phyloP scores from a whole-genome alignment of 164 flowering plant species.

The Litsea cubeba region DNA sequence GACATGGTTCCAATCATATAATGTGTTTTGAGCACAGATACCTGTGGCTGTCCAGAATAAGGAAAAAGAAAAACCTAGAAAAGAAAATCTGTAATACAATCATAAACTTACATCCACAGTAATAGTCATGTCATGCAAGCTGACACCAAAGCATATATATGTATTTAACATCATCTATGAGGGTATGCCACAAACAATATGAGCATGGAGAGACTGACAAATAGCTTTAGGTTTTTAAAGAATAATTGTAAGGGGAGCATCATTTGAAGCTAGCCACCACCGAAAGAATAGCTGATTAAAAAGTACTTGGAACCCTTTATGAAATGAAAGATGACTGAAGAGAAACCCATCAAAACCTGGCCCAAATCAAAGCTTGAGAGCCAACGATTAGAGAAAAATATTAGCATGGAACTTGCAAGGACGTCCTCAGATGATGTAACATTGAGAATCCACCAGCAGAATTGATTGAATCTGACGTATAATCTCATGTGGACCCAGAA shows the following conservation, averaged over 20 bases:
- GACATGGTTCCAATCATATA: too few relatives aligned
- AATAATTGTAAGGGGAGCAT: not conserved
- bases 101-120: not conserved
- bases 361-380: conserved; percentile 7
- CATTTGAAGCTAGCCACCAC: conserved; percentile 6
- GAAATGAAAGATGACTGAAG: conserved; percentile 5
- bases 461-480: not conserved
- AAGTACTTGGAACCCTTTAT: not conserved
- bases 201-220: conserved; percentile 1
- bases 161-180: conserved; percentile 1
- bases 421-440: not conserved
- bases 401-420: conserved; percentile 8
- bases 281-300: conserved; percentile 18
- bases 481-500: not conserved
- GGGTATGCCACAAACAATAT: not conserved
- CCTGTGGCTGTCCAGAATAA: not conserved
- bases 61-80: not conserved
- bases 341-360: conserved; percentile 5
- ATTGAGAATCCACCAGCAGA: conserved; percentile 8
- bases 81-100: not conserved
- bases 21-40: not conserved
- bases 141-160: not conserved
- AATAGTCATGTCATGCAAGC: not conserved
- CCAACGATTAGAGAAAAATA: conserved; percentile 4
- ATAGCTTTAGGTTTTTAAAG: not conserved